A percentile compares a stretch with the other conserved stretches of the same genome.
These are phyloP conservation scores for Kregervanrija pseudodelftensis DNA, from an alignment of 805 yeast species.

Conservation along the genomic window DNA sequence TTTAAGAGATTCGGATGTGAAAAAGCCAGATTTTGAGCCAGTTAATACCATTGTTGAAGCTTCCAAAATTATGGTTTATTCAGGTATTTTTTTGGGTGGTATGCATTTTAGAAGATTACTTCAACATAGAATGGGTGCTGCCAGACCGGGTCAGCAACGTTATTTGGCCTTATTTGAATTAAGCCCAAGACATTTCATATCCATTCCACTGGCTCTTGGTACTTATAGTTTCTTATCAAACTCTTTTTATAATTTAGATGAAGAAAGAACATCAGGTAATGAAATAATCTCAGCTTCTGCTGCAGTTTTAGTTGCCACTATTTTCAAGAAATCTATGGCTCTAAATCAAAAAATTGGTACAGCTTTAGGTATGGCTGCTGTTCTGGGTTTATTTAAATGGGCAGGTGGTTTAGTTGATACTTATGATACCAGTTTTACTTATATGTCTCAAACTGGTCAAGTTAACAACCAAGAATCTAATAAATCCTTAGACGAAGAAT, in stretches of 20 bases:
- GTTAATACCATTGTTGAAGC: constrained; percentile 26
- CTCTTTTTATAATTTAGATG: constrained; percentile 25
- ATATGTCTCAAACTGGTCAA: constrained; percentile 32
- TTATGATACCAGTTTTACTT: constrained; percentile 37
- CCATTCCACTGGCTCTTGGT: constrained; percentile 28
- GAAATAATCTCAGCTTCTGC: constrained; percentile 25
- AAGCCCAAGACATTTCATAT: constrained; percentile 23
- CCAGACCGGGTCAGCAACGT: constrained; percentile 31
- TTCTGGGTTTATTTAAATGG: constrained; percentile 46
- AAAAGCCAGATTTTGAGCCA: constrained; percentile 16
- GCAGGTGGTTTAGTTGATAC: constrained; percentile 44
- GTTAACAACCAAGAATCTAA: constrained; percentile 33
- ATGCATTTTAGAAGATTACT: constrained; percentile 30
- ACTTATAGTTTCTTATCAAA: constrained; percentile 27
- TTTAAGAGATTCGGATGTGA: constrained; percentile 13
- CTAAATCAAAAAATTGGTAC: constrained; percentile 37
- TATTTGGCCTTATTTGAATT: constrained; percentile 27
- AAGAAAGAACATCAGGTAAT: constrained; percentile 20
- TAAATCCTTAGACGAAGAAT: constrained; percentile 29
- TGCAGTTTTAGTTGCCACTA: constrained; percentile 18
- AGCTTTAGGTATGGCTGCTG: constrained; percentile 36
- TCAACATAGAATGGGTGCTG: constrained; percentile 30
- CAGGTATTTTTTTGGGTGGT: constrained; percentile 29
- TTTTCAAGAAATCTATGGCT: constrained; percentile 21
- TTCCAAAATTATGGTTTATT: constrained; percentile 20